Percentiles rank a stretch among this genome's conserved stretches.
Conservation (phyloP, 805 yeast species). For the Lipomyces starkeyi region DNA sequence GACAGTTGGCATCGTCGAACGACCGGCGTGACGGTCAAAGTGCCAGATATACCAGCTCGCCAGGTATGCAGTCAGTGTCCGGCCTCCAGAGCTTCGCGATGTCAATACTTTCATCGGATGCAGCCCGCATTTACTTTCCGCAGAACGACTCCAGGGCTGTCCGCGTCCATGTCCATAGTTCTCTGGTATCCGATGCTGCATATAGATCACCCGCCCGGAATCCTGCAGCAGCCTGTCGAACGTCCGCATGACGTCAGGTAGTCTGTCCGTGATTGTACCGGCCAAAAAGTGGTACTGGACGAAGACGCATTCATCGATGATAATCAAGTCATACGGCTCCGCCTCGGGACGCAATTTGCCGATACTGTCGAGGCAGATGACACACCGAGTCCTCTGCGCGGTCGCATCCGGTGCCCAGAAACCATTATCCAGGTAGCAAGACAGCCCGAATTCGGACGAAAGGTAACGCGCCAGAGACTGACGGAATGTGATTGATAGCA, state of each 20-base stretch:
- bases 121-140: too few species aligned
- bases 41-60: too few species aligned
- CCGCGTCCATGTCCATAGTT: too few species aligned
- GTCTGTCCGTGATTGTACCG: neutral
- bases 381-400: neutral
- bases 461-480: constrained; percentile 13
- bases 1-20: too few species aligned
- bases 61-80: too few species aligned
- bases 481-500: constrained; percentile 8
- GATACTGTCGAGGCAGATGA: neutral
- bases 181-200: too few species aligned
- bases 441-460: neutral
- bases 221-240: neutral
- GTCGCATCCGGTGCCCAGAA: neutral
- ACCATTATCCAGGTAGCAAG: neutral
- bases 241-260: constrained; percentile 1
- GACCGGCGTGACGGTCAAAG: too few species aligned
- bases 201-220: too few species aligned
- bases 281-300: constrained; percentile 11
- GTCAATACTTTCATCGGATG: too few species aligned
- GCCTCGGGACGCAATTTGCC: neutral
- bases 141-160: too few species aligned
- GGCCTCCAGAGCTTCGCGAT: too few species aligned
- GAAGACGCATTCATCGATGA: constrained; percentile 12
- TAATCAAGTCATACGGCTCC: constrained; percentile 5